Evolutionary conservation across 768 basidiomycete genomes (phyloP), one percentile per base, ranked within the genome.

Genomic region (Leucocoprinus sp.): DNA sequence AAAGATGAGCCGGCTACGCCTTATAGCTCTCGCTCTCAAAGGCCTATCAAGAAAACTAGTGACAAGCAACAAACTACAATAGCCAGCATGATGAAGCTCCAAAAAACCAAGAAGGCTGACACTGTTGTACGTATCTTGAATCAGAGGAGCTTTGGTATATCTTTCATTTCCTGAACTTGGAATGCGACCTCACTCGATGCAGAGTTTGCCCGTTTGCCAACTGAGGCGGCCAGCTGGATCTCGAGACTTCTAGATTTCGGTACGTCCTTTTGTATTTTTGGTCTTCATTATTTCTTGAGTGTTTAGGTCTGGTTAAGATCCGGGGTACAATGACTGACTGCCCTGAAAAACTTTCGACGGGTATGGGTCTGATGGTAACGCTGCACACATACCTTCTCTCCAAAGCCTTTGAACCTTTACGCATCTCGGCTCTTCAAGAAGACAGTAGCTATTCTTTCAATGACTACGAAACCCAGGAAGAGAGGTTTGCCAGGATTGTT

Each of bases 131-230:
- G 84, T 12, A 62, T 89, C 17, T 69, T 78, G 0, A 88, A 84
- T 52, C 64, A 55, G 22, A 67, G 72, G 27, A 84, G 84, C 1
- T 80, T 79, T 46, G 84, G 85, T 87, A 50, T 28, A 67, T 50
- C n/a, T 14, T 47, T 28, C 17, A n/a, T 15, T 8, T 12, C 21
- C 11, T 17, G 24, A 21, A 2, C 41, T 11, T 39, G 31, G n/a
- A 22, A 17, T 17, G 12, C 28, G 33, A 18, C 47, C 40, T 37
- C 26, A 37, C 42, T 37, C 50, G 42, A 26, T 15, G 8, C 43
- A 85, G 88, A 90, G 55, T 84, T 93, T 53, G 89, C 85, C 8
- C 70, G 89, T 19, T 60, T 93, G 21, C 79, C 84, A 0, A 80
- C 78, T 45, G 79, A 84, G 28, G 67, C 75, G 19, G 76, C 84